A percentile compares a stretch with the other conserved stretches of the same genome.
Evolutionary conservation across 441 rosid species (phyloP).

Genomic region (Populus tomentosa): DNA sequence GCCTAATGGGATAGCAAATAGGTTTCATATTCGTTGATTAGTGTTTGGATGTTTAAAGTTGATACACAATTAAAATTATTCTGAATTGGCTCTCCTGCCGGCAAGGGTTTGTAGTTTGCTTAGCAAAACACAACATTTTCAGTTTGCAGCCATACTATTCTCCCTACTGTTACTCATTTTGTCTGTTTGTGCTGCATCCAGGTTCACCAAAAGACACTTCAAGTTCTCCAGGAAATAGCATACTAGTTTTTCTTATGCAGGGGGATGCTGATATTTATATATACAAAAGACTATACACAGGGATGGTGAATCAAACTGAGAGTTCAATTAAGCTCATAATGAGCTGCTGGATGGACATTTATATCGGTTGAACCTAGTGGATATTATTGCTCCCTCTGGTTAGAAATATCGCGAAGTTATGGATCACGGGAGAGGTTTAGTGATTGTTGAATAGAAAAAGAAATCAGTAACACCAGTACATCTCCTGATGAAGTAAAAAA

Average conservation of each 20-base stretch:
- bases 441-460: not conserved
- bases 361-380: slow-evolving; percentile 1
- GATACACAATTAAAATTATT: not conserved
- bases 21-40: not conserved
- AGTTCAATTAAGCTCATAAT: not conserved
- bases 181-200: slow-evolving; percentile 27
- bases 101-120: not conserved
- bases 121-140: not conserved
- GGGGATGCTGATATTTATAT: slow-evolving; percentile 1
- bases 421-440: not conserved
- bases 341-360: not conserved
- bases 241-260: slow-evolving; percentile 34
- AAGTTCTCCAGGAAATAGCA: slow-evolving; percentile 89
- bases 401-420: not conserved
- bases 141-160: not conserved
- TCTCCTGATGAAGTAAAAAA: not conserved
- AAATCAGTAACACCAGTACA: not conserved
- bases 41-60: not conserved
- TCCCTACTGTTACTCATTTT: not conserved
- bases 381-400: not conserved
- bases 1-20: not conserved
- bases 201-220: slow-evolving; percentile 94
- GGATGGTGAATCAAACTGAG: not conserved
- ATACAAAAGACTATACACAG: not conserved
- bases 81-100: not conserved